Evolutionary conservation across 75 land plant genomes (phyloP), one percentile per base, ranked within the genome.

Genomic region (Chamaecyparis obtusa): DNA sequence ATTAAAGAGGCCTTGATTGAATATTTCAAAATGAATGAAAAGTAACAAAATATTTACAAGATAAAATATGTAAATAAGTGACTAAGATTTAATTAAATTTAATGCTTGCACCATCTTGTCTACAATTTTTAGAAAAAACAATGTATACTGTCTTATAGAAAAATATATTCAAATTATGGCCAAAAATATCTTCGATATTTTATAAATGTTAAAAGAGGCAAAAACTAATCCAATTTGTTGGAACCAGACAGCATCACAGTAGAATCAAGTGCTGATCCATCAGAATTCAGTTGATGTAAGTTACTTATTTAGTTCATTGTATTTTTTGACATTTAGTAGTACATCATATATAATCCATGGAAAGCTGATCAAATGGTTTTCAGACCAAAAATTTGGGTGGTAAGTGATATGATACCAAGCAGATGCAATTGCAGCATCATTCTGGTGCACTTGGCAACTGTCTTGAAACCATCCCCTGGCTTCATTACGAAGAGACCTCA

Each of bases 391-490:
- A 13, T 86, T 86, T 1, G 96, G 94, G 82, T 96, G 95, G 84
- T 97, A 97, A 8, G 99, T 95, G 3, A 97, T 98, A 93, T 96
- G 94, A 87, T 97, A 97, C 95, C 99, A 96, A 17, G 99, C 94
- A 1, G 95, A 97, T 4, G 99, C 96, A 89, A 93, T 89, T 41
- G 87, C 89, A 72, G 56, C 84, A 14, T 81, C 84, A 21, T 92
- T 85, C 15, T 76, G 83, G 32, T 54, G 51, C 19, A 32, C 79
- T 11, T 41, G 67, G 56, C 92, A 85, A 86, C 90, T 87, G 46
- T 81, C 85, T 19, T 90, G 87, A 86, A 95, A 93, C 98, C 96
- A 96, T 19, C 74, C 87, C 74, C 85, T 89, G 11, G 92, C 95
- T 82, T 96, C 98, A 56, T 83, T 90, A 21, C 88, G 91, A 56